Evolutionary conservation across 441 rosid species (phyloP).

Genomic region (Populus hybrid): DNA sequence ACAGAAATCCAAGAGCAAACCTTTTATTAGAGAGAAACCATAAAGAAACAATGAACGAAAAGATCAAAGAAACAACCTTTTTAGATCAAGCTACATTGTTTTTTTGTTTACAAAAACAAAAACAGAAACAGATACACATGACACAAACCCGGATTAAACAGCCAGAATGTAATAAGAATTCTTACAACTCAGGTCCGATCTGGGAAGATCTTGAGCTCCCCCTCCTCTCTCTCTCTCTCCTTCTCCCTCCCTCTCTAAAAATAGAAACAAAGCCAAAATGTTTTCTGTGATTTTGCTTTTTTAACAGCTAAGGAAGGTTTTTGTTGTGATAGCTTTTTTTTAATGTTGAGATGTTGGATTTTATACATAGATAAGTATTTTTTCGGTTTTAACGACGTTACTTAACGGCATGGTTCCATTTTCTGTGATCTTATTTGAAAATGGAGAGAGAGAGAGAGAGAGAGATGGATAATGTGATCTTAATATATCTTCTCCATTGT

Average conservation of each 20-base stretch:
- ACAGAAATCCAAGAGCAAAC: neutral
- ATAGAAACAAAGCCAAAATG: neutral
- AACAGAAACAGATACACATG: neutral
- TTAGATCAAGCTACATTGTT: slow-evolving; percentile 25
- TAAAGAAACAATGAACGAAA: neutral
- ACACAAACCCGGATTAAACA: neutral
- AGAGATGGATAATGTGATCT: neutral
- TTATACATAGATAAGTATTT: neutral
- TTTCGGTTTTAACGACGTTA: slow-evolving; percentile 21
- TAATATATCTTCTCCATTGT: neutral
- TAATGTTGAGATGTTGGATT: slow-evolving; percentile 24
- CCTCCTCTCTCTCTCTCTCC: neutral
- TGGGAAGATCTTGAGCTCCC: neutral
- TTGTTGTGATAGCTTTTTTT: slow-evolving; percentile 14
- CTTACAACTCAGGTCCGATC: neutral
- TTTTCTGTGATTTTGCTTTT: slow-evolving; percentile 25
- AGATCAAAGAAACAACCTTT: slow-evolving; percentile 10
- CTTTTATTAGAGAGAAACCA: neutral
- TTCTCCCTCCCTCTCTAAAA: neutral
- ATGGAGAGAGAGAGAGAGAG: neutral
- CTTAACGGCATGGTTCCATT: neutral
- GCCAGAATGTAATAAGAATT: neutral
- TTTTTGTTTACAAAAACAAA: slow-evolving; percentile 6
- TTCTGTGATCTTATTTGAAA: neutral
- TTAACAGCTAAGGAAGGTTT: slow-evolving; percentile 28